A percentile compares a stretch with the other conserved stretches of the same genome.
Conservation (phyloP, 192 early-diverging fungal genomes). For the Anaeromyces robustus region DNA sequence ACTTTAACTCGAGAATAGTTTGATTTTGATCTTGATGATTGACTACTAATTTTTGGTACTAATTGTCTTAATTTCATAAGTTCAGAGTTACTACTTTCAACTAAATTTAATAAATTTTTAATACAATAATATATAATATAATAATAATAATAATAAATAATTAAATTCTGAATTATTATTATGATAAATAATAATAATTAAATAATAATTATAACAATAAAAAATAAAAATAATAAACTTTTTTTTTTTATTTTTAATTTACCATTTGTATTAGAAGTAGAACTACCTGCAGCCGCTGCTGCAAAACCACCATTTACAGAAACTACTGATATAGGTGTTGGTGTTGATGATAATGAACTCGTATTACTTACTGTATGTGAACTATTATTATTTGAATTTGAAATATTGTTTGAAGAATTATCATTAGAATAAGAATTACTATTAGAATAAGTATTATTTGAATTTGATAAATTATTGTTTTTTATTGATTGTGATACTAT, state of each 20-base stretch:
- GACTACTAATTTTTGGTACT: background rate
- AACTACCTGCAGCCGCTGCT: background rate
- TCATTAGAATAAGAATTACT: background rate
- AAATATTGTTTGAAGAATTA: background rate
- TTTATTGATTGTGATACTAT: background rate
- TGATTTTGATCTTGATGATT: background rate
- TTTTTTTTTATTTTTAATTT: too few species aligned
- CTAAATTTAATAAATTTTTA: background rate
- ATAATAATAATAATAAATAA: too few species aligned
- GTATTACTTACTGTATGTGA: background rate
- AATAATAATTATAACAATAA: too few species aligned
- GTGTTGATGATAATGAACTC: background rate
- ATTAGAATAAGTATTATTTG: background rate
- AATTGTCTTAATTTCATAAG: background rate
- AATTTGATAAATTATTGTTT: background rate
- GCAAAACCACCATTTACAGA: background rate
- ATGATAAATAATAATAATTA: too few species aligned
- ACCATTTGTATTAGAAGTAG: background rate
- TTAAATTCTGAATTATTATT: too few species aligned
- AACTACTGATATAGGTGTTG: background rate
- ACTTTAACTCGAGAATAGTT: background rate
- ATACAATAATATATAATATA: too few species aligned
- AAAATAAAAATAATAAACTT: too few species aligned
- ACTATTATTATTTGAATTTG: background rate
- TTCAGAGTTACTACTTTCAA: background rate